Evolutionary conservation across 768 basidiomycete species (phyloP).

Genomic region (Suillus lakei): DNA sequence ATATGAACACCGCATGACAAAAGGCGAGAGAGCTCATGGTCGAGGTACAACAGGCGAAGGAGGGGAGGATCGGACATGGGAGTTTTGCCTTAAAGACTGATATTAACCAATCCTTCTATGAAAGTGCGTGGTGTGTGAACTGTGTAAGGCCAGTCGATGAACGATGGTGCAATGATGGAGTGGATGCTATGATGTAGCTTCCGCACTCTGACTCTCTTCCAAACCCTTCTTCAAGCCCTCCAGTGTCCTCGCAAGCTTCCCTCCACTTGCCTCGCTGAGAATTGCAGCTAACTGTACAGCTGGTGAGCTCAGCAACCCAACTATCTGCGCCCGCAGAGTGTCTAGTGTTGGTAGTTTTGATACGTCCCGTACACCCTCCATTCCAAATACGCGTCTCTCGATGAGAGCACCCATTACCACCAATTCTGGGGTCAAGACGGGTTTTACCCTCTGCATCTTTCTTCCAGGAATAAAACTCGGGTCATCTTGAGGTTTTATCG

Average conservation of each 20-base stretch:
- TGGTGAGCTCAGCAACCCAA: slow-evolving; percentile 81
- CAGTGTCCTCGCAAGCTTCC: slow-evolving; percentile 68
- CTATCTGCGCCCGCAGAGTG: slow-evolving; percentile 78
- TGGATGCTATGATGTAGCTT: slow-evolving; percentile 26
- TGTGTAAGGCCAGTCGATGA: slow-evolving; percentile 13
- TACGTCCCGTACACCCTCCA: slow-evolving; percentile 61
- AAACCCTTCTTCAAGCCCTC: slow-evolving; percentile 75
- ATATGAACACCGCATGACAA: slow-evolving; percentile 94
- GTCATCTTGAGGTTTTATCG: slow-evolving; percentile 59
- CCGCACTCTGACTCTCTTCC: slow-evolving; percentile 48
- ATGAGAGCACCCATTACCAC: slow-evolving; percentile 79
- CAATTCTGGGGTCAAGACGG: slow-evolving; percentile 65
- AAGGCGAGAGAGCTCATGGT: slow-evolving; percentile 76
- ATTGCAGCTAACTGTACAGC: slow-evolving; percentile 75
- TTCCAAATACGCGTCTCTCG: slow-evolving; percentile 73
- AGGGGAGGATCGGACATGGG: slow-evolving; percentile 87
- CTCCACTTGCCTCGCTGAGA: slow-evolving; percentile 70
- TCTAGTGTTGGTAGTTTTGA: slow-evolving; percentile 80
- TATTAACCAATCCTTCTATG: slow-evolving; percentile 4
- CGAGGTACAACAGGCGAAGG: slow-evolving; percentile 70
- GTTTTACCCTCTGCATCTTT: slow-evolving; percentile 62
- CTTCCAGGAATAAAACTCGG: slow-evolving; percentile 69
- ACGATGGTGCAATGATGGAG: not conserved
- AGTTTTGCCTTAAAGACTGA: slow-evolving; percentile 62
- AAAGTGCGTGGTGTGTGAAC: slow-evolving; percentile 5